Evolutionary conservation across 2,329 filamentous ascomycete species (phyloP), one percentile per base, ranked within the genome.

Genomic region (Alternaria ethzedia): DNA sequence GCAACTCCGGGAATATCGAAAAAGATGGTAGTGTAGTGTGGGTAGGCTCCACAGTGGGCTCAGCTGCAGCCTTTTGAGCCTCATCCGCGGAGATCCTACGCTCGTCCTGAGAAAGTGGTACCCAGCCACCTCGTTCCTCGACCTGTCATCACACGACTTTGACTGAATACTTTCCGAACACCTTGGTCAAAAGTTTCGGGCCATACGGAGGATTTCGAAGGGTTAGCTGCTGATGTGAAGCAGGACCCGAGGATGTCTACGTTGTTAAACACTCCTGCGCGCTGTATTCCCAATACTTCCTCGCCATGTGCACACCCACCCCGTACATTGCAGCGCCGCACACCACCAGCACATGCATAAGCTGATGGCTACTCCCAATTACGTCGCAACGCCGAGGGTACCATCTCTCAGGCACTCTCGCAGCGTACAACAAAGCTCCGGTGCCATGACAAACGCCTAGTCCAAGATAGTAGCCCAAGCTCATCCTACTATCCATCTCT

Each of bases 291-390:
- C 57, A 64, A 28, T 66, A 79, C 57, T 81, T 75, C 62, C 81
- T 82, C 21, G 79, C 77, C 65, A 66, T 71, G 17, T 81, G 46
- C 36, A 83, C 72, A 23, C 78, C 81, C 49, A 71, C 63, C 17
- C 74, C 32, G 46, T 65, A 63, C 25, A 20, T 74, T 54, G 80
- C 81, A 13, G 77, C 71, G 20, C 82, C 84, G 7, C 79, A 69
- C 20, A 85, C 70, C 13, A 86, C 82, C 61, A 82, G 75, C 3
- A 85, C 55, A 59, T 86, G 84, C 72, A 86, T 82, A n/a, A 85
- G 68, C 70, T 86, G 83, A 67, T 86, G 84, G 60, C 82, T 84
- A 2, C 81, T 79, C 1, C 83, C 83, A 12, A 82, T 70, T 3
- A 85, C 67, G 62, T 86, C 84, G 58, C 85, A 85, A 2, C 57